Base-by-base conservation (phyloP, 768 basidiomycete genomes). In the Macrocybe gigantea region DNA sequence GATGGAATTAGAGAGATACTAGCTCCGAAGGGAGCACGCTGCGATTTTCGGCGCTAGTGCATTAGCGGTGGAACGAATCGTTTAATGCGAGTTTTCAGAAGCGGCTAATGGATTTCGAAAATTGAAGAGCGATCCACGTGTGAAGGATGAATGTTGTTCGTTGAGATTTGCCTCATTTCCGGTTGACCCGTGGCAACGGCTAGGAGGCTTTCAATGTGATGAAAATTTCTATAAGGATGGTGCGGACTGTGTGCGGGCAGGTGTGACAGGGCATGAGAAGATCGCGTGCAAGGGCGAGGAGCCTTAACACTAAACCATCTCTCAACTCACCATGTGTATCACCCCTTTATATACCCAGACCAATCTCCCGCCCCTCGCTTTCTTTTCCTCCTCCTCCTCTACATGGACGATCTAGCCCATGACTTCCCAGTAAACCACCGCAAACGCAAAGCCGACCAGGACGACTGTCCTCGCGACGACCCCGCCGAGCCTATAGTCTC, bases 381-480 rank as follows among this genome's bases (percentile, higher is more conserved):
- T 34, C 31, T 44, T 43, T 46, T 45, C 44, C 38, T 45, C 53
- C 55, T 51, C 44, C 49, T 52, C 54, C 43, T 46, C 40, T 51
- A 53, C 51, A 85, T 85, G 82, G 80, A 83, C 69, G 74, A 82
- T 72, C 72, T 80, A 53, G 72, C 77, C 56, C 77, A 81, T 52
- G 69, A 73, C 47, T 64, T 67, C 54, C 74, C 75, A 50, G 56
- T 73, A 31, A 67, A 75, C 73, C 71, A 73, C 60, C 75, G 80
- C 60, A 88, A 88, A 65, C 80, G 85, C 55, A 88, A 88, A 66
- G 76, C 81, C 0, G 77, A 22, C 22, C 22, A 22, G 22, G 22
- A 22, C 22, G 22, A 77, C 61, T 44, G 42, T n/a, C 35, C 42
- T 15, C 46, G 60, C 30, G 80, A 85, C 57, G 74, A 77, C 59